These are phyloP conservation scores for Exobasidium rhododendri DNA, from an alignment of 1,284 basidiomycete genomes.

Conservation along the genomic window DNA sequence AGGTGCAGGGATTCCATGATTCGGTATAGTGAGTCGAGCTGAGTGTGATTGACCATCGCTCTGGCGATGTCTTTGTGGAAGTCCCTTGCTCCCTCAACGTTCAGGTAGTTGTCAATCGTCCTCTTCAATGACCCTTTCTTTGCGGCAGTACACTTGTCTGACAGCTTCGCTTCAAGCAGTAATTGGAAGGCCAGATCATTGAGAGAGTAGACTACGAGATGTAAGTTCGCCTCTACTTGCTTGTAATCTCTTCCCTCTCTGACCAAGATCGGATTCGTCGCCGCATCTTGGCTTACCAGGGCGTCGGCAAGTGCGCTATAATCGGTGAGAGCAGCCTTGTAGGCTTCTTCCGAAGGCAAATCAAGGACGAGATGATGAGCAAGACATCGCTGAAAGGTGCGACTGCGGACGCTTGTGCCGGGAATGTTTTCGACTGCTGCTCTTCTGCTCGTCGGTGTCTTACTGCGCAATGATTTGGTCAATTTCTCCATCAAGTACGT, in stretches of 20 bases:
- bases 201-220: not conserved
- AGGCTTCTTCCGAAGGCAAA: not conserved
- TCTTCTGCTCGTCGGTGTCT: not conserved
- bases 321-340: not conserved
- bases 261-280: not conserved
- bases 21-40: not conserved
- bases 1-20: not conserved
- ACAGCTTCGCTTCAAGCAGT: not conserved
- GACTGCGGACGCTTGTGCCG: not conserved
- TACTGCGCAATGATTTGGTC: not conserved
- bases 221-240: not conserved
- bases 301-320: not conserved
- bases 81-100: not conserved
- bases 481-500: not conserved
- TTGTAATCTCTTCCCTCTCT: not conserved
- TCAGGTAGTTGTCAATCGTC: not conserved
- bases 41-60: not conserved
- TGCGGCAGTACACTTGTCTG: not conserved
- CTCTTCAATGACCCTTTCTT: not conserved
- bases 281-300: not conserved
- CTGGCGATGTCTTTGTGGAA: not conserved
- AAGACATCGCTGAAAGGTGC: not conserved
- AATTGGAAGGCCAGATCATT: not conserved
- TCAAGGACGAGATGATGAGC: not conserved
- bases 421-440: not conserved